A percentile compares a stretch with the other conserved stretches of the same genome.
These are phyloP conservation scores for Clavispora fructus DNA, from an alignment of 805 yeast genomes.

Conservation along the genomic window DNA sequence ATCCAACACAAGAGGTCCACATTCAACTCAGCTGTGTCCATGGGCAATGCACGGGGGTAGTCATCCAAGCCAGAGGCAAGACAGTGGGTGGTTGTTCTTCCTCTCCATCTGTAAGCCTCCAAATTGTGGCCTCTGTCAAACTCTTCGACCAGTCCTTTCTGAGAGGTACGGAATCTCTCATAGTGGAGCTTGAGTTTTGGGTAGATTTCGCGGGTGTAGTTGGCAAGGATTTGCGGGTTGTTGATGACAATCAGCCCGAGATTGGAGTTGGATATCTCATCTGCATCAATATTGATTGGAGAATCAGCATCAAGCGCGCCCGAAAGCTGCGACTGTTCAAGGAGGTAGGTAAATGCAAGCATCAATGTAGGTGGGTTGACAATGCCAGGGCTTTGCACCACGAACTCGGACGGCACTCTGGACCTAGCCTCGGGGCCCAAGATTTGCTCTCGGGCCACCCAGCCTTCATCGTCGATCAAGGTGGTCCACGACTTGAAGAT, in stretches of 20 bases:
- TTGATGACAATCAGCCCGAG: slow-evolving; percentile 50
- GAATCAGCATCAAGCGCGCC: slow-evolving; percentile 11
- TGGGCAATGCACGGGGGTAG: slow-evolving; percentile 78
- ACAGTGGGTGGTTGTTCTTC: slow-evolving; percentile 79
- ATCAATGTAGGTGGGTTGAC: slow-evolving; percentile 96
- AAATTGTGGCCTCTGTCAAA: slow-evolving; percentile 50
- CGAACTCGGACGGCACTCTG: slow-evolving; percentile 80
- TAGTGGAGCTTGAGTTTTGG: slow-evolving; percentile 74
- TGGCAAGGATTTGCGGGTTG: slow-evolving; percentile 53
- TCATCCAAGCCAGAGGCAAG: slow-evolving; percentile 94
- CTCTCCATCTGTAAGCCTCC: slow-evolving; percentile 90
- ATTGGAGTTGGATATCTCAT: slow-evolving; percentile 11
- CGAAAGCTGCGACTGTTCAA: slow-evolving; percentile 19
- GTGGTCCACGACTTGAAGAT: slow-evolving; percentile 84
- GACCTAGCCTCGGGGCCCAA: slow-evolving; percentile 87
- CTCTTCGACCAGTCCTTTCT: slow-evolving; percentile 66
- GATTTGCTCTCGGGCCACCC: slow-evolving; percentile 96
- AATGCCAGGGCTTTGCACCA: slow-evolving; percentile 78
- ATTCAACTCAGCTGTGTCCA: slow-evolving; percentile 84
- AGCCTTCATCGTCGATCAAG: slow-evolving; percentile 82
- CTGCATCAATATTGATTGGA: slow-evolving; percentile 13
- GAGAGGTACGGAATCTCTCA: slow-evolving; percentile 80
- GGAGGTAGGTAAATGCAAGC: slow-evolving; percentile 58
- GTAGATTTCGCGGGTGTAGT: slow-evolving; percentile 61
- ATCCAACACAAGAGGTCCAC: slow-evolving; percentile 91